Conservation (phyloP, 2,329 filamentous ascomycete species). For the Cladosporium sp. region DNA sequence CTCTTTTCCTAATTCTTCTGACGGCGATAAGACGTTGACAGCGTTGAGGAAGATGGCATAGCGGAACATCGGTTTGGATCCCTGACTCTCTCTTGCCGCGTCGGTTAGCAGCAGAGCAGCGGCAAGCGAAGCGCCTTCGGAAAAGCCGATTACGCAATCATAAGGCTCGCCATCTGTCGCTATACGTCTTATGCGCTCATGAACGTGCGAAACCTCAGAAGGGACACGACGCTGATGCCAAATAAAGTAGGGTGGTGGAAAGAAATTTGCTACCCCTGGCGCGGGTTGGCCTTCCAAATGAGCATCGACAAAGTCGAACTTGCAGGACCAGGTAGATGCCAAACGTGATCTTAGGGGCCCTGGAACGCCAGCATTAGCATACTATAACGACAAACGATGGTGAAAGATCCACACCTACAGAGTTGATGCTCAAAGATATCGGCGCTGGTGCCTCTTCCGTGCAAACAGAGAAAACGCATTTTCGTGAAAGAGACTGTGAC, state of each 20-base stretch:
- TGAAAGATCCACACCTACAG: not conserved
- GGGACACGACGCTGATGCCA: not conserved
- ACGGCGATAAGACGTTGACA: not conserved
- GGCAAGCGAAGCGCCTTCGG: not conserved
- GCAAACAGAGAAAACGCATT: not conserved
- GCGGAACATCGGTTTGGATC: not conserved
- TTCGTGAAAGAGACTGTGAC: too few relatives aligned
- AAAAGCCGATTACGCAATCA: not conserved
- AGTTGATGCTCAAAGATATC: not conserved
- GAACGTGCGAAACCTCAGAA: not conserved
- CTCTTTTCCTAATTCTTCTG: not conserved
- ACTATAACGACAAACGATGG: too few relatives aligned
- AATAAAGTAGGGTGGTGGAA: not conserved
- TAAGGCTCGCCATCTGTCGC: not conserved
- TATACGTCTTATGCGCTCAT: too few relatives aligned
- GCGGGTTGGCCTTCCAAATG: not conserved
- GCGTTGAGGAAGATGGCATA: not conserved
- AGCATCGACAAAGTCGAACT: constrained; percentile 2
- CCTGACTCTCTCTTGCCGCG: not conserved
- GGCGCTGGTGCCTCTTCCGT: not conserved
- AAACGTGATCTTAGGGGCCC: too few relatives aligned
- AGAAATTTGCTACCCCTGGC: not conserved
- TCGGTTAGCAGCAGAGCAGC: not conserved
- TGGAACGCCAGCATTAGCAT: too few relatives aligned
- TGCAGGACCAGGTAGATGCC: too few relatives aligned